phyloP scores from a whole-genome alignment of 768 basidiomycete species.

The Hygrophoropsis aurantiaca region DNA sequence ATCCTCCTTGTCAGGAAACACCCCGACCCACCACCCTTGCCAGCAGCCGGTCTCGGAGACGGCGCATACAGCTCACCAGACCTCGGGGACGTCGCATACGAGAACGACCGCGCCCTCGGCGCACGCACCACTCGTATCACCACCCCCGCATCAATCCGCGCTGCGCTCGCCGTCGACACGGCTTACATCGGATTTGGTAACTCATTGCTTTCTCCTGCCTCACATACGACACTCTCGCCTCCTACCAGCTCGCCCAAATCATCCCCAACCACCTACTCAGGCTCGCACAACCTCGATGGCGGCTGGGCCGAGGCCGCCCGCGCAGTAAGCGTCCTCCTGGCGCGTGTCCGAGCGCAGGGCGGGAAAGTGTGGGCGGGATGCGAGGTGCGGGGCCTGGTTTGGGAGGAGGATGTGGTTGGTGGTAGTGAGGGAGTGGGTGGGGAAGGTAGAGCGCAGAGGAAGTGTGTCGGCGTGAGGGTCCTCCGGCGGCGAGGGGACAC shows the following conservation, averaged over 20 bases:
- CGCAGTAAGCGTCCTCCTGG: slow-evolving; percentile 56
- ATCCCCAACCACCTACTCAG: slow-evolving; percentile 38
- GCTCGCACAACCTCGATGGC: slow-evolving; percentile 73
- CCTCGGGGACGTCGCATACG: slow-evolving; percentile 48
- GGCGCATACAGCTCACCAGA: slow-evolving; percentile 45
- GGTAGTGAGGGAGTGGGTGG: too few species aligned
- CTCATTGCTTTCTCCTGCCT: too few species aligned
- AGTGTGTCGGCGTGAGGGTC: too few species aligned
- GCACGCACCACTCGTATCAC: slow-evolving; percentile 42
- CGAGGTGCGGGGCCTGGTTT: slow-evolving; percentile 50
- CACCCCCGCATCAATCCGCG: slow-evolving; percentile 40
- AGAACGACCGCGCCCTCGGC: slow-evolving; percentile 60
- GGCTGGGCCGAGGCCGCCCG: slow-evolving; percentile 85
- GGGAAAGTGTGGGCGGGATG: slow-evolving; percentile 61
- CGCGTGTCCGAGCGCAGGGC: slow-evolving; percentile 55
- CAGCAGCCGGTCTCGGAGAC: slow-evolving; percentile 31
- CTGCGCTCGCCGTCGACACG: slow-evolving; percentile 4
- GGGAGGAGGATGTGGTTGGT: slow-evolving; percentile 17
- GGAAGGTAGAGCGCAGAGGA: slow-evolving; percentile 10
- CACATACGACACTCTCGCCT: too few species aligned
- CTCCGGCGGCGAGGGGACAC: too few species aligned
- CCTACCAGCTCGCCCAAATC: slow-evolving; percentile 31
- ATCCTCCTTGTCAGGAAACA: too few species aligned
- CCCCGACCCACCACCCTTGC: slow-evolving; percentile 70
- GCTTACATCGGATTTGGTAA: too few species aligned